Evolutionary conservation across 805 yeast species (phyloP).

Genomic region (Suhomyces sp.): DNA sequence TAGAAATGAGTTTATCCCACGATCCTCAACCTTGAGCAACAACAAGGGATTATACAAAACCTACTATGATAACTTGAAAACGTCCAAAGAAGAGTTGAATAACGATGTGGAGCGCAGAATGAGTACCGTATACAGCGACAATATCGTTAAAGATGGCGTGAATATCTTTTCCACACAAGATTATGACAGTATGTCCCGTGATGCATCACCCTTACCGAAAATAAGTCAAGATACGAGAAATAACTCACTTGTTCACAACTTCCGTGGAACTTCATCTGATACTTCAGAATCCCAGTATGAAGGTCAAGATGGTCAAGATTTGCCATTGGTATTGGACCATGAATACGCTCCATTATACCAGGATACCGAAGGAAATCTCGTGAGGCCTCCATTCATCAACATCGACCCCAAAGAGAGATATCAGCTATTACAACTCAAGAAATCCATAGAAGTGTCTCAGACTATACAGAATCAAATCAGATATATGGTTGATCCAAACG

Average conservation of each 20-base stretch:
- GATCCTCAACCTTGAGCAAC: conserved; percentile 20
- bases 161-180: not conserved
- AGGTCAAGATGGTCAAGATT: not conserved
- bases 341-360: conserved; percentile 34
- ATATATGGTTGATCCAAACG: conserved; percentile 41
- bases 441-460: conserved; percentile 35
- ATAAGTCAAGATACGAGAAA: not conserved
- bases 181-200: conserved; percentile 1
- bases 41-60: conserved; percentile 18
- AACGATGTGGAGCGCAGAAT: conserved; percentile 30
- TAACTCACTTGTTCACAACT: no score
- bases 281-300: not conserved
- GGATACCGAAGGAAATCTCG: conserved; percentile 37
- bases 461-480: conserved; percentile 31
- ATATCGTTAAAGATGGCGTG: conserved; percentile 12
- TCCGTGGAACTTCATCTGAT: not conserved
- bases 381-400: conserved; percentile 44
- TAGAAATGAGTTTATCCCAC: conserved; percentile 18
- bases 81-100: conserved; percentile 16
- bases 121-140: conserved; percentile 18
- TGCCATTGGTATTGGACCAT: conserved; percentile 23
- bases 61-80: conserved; percentile 15
- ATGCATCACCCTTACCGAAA: conserved; percentile 4
- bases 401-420: conserved; percentile 43
- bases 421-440: conserved; percentile 38